Conservation (phyloP, 2,329 filamentous ascomycete species). For the Akanthomyces uredinophilus region DNA sequence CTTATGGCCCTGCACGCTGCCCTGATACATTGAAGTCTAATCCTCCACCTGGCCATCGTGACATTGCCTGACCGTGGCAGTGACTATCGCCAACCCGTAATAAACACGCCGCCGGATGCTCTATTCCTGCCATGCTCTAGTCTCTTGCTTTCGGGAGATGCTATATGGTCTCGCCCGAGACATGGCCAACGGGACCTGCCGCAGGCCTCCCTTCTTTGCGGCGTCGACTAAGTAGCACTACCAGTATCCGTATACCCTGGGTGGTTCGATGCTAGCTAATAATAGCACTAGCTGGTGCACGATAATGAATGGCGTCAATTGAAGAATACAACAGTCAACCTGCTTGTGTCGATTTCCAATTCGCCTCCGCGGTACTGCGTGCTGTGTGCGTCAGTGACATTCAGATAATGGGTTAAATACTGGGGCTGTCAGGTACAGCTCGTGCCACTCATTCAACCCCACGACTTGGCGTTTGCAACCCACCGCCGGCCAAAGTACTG, state of each 20-base stretch:
- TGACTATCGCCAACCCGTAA: too few relatives aligned
- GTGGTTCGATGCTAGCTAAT: neutral
- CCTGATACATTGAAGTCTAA: too few relatives aligned
- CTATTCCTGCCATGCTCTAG: too few relatives aligned
- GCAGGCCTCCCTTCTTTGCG: neutral
- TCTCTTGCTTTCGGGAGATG: neutral
- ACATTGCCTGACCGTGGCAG: neutral
- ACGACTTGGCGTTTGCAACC: neutral
- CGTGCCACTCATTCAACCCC: neutral
- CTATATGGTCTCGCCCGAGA: neutral
- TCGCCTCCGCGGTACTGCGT: neutral
- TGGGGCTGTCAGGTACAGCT: neutral
- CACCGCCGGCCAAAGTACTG: too few relatives aligned
- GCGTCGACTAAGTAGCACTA: neutral
- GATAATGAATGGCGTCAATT: too few relatives aligned
- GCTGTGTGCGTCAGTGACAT: neutral
- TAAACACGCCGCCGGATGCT: too few relatives aligned
- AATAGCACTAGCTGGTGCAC: too few relatives aligned
- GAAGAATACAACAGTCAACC: too few relatives aligned
- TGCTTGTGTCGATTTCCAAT: too few relatives aligned
- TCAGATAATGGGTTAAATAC: neutral
- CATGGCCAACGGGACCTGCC: constrained; percentile 1
- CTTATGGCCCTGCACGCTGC: neutral
- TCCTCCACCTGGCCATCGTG: neutral
- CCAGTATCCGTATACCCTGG: neutral